Percentiles rank a stretch among this genome's conserved stretches.
These are phyloP conservation scores for Adansonia madagascariensis DNA, from an alignment of 441 rosid genomes.

Conservation along the genomic window DNA sequence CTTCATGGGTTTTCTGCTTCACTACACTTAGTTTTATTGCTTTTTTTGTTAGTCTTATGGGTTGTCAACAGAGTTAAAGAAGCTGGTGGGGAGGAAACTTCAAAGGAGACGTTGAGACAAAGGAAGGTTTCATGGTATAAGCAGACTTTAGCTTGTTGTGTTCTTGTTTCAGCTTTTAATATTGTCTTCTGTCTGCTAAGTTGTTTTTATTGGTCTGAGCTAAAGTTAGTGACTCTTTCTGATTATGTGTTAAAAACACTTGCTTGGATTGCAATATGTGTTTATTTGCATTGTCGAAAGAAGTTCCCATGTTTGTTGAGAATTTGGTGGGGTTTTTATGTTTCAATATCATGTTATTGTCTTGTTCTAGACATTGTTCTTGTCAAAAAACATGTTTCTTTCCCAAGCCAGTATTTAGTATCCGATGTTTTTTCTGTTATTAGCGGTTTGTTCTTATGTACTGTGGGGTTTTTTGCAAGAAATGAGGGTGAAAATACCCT, in stretches of 20 bases:
- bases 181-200: constrained; percentile 48
- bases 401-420: constrained; percentile 46
- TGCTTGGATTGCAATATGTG: constrained; percentile 63
- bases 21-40: constrained; percentile 55
- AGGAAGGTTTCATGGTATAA: constrained; percentile 39
- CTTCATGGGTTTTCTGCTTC: constrained; percentile 51
- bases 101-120: constrained; percentile 34
- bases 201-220: constrained; percentile 55
- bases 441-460: constrained; percentile 59
- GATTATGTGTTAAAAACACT: constrained; percentile 60
- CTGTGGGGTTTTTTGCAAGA: constrained; percentile 52
- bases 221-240: constrained; percentile 50
- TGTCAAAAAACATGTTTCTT: constrained; percentile 33
- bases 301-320: constrained; percentile 58
- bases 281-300: constrained; percentile 44
- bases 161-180: constrained; percentile 53
- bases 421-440: constrained; percentile 55
- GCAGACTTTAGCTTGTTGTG: constrained; percentile 52
- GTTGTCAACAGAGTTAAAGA: constrained; percentile 38
- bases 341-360: constrained; percentile 57
- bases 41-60: constrained; percentile 47
- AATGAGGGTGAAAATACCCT: constrained; percentile 39
- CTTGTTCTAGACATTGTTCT: constrained; percentile 57
- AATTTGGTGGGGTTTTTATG: constrained; percentile 75
- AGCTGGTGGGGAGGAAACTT: constrained; percentile 32